Percentiles rank a stretch among this genome's conserved stretches.
These are phyloP conservation scores for Saccharomycopsis capsularis DNA, from an alignment of 805 yeast genomes.

Conservation along the genomic window DNA sequence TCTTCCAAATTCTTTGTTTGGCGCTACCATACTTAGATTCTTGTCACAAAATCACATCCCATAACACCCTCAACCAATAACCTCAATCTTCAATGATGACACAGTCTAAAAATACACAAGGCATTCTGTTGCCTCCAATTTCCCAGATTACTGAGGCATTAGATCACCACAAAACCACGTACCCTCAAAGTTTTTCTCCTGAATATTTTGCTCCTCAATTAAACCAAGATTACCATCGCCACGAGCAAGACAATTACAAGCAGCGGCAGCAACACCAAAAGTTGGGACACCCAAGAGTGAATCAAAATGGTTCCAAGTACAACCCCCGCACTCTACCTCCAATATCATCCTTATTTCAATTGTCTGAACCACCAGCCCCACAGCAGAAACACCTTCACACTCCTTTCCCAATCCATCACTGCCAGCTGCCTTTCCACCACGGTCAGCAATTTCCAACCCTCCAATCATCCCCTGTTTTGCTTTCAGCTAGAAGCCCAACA, in stretches of 20 bases:
- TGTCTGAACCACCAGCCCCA: neutral
- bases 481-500: conserved; percentile 1
- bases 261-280: neutral
- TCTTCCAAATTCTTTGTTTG: too few species aligned
- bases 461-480: neutral
- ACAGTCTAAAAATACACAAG: neutral
- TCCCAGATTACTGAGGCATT: conserved; percentile 12
- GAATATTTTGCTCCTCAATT: neutral
- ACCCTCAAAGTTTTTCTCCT: neutral
- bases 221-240: neutral
- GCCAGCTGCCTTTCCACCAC: neutral
- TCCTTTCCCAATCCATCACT: neutral
- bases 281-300: neutral
- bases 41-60: too few species aligned
- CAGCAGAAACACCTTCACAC: neutral
- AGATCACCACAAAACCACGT: conserved; percentile 3
- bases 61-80: too few species aligned
- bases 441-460: conserved; percentile 1
- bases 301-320: neutral
- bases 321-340: conserved; percentile 14
- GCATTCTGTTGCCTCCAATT: conserved; percentile 18
- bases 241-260: neutral
- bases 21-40: too few species aligned
- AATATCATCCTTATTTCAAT: conserved; percentile 5
- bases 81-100: neutral